Percentiles rank a stretch among this genome's conserved stretches.
Conservation (phyloP, 2,329 filamentous ascomycete species). For the Podosphaera fusca region DNA sequence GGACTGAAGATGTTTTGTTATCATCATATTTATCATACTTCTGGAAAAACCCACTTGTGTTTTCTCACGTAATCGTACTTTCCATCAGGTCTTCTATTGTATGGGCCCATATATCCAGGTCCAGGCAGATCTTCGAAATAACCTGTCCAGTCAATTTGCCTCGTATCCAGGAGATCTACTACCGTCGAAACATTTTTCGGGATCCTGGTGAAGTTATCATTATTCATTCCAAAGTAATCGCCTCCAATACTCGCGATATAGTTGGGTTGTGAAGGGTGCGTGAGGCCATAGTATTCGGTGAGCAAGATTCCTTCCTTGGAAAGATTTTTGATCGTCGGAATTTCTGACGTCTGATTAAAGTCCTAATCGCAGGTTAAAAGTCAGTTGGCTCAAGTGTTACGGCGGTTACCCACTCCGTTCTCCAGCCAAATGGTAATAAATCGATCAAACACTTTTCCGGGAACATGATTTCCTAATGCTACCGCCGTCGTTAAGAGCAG, state of each 20-base stretch:
- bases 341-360: conserved; percentile 19
- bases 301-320: conserved; percentile 22
- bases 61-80: conserved; percentile 17
- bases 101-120: conserved; percentile 23
- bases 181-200: conserved; percentile 24
- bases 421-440: conserved; percentile 41
- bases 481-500: conserved; percentile 3
- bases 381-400: background rate
- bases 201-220: conserved; percentile 22
- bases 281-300: conserved; percentile 23
- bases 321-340: conserved; percentile 20
- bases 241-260: conserved; percentile 24
- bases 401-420: conserved; percentile 22
- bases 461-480: conserved; percentile 9
- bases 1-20: conserved; percentile 9
- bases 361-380: conserved; percentile 16
- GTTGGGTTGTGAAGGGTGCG: conserved; percentile 24
- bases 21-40: background rate
- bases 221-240: conserved; percentile 25
- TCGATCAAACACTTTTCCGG: conserved; percentile 32
- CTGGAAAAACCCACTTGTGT: conserved; percentile 12
- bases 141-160: conserved; percentile 21
- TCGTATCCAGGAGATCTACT: conserved; percentile 22
- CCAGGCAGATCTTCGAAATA: conserved; percentile 24
- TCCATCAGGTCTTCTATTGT: conserved; percentile 17